Base-by-base conservation (phyloP, 2,329 filamentous ascomycete genomes). In the Thielaviopsis musarum region DNA sequence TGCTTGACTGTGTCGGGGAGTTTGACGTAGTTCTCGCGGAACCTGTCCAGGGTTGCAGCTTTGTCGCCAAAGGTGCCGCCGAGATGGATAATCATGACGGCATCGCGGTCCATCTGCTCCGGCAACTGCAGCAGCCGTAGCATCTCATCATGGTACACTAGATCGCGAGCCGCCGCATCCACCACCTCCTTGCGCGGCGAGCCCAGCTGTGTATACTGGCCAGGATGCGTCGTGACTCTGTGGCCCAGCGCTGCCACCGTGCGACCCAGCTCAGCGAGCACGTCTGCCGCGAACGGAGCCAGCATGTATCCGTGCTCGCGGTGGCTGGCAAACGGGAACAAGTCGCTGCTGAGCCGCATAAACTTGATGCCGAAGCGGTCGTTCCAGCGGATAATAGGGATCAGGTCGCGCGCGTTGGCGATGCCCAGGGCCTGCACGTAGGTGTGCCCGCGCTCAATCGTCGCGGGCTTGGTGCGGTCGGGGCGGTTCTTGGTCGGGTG, bases 311-410 rank as follows among this genome's bases (percentile, higher is more conserved):
- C 91, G 64, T 95, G 85, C 63, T 88, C 85, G 24, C 80, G 78
- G 66, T 97, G 91, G 64, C 88, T 94, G 1, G 91, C 91, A 69
- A 96, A 96, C 0, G 91, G 91, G 64, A 97, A 97, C 87, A 96
- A 96, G 65, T 96, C 91, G 59, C 88, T 95, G 65, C 88, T 95
- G 21, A 97, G 75, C 1, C 91, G 82, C 80, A 97, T 82, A 69
- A 97, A 96, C 65, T 83, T 91, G 71, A 97, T 97, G 48, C 85
- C 84, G 64, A 91, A 96, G 65, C 82, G 87, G 64, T 94, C 85
- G 67, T 97, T 96, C 91, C 91, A 97, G 1, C 82, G 79, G 9
- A 96, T 67, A 81, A 96, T 88, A 70, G 94, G 95, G 60, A 79
- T 73, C 34, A 96, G 81, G 65, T 97, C 91, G 49, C 81, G 78